Evolutionary conservation across 352 stramenopile species (phyloP).

Genomic region (Globisporangium acanthophoron): DNA sequence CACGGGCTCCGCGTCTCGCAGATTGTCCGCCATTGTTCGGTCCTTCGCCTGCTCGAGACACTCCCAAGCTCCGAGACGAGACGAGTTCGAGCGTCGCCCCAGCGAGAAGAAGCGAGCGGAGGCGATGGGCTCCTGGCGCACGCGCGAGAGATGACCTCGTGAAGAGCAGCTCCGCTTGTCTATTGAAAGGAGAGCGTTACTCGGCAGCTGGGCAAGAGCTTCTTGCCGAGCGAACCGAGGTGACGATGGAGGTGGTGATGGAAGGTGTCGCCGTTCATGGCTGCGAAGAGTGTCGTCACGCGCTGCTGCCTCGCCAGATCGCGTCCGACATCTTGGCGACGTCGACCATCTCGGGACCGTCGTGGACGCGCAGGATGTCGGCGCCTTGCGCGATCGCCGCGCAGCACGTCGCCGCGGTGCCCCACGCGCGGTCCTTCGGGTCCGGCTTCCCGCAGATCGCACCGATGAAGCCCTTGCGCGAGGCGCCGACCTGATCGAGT

Average conservation of each 20-base stretch:
- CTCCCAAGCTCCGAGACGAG: too few relatives aligned
- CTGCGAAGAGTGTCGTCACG: neutral
- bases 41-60: neutral
- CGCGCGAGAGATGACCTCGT: too few relatives aligned
- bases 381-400: slow-evolving; percentile 66
- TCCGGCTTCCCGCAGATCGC: slow-evolving; percentile 84
- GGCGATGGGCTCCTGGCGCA: too few relatives aligned
- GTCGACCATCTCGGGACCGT: slow-evolving; percentile 90
- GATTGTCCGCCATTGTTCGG: slow-evolving; percentile 19
- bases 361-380: slow-evolving; percentile 95
- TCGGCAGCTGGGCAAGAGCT: too few relatives aligned
- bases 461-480: slow-evolving; percentile 97
- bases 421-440: slow-evolving; percentile 88
- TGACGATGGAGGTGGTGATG: neutral
- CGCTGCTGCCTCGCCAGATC: slow-evolving; percentile 52
- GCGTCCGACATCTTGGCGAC: slow-evolving; percentile 89
- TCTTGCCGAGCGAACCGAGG: neutral
- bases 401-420: slow-evolving; percentile 90
- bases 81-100: too few relatives aligned
- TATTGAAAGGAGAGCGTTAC: too few relatives aligned
- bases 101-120: too few relatives aligned
- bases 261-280: neutral
- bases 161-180: too few relatives aligned
- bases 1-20: slow-evolving; percentile 18
- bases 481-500: slow-evolving; percentile 78